Conservation (phyloP, 352 stramenopile genomes). For the Aphanomyces cochlioides region DNA sequence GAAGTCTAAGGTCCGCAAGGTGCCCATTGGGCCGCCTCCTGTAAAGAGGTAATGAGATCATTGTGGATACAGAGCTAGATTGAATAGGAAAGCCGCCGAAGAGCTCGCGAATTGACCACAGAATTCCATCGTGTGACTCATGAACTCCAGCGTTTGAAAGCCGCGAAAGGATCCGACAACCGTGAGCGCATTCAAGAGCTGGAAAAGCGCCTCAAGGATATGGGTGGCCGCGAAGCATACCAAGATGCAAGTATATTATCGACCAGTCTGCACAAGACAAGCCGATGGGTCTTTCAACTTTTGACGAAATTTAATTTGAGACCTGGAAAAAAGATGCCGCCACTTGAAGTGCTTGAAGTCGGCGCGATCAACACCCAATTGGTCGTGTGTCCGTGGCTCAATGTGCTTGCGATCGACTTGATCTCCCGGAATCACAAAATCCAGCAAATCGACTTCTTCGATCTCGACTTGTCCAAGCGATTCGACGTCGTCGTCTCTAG, state of each 20-base stretch:
- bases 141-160: conserved; percentile 58
- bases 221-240: conserved; percentile 90
- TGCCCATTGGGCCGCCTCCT: conserved; percentile 26
- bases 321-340: conserved; percentile 59
- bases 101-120: conserved; percentile 67
- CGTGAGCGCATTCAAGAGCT: conserved; percentile 47
- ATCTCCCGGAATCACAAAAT: conserved; percentile 88
- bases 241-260: conserved; percentile 92
- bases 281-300: conserved; percentile 92
- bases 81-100: conserved; percentile 37
- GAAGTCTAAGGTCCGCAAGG: conserved; percentile 29
- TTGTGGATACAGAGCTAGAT: not conserved
- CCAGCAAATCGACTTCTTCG: conserved; percentile 91
- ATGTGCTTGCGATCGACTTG: conserved; percentile 94
- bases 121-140: conserved; percentile 75
- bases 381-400: conserved; percentile 88
- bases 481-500: conserved; percentile 93
- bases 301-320: conserved; percentile 75
- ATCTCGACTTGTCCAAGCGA: conserved; percentile 50
- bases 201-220: conserved; percentile 67
- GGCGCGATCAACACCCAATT: conserved; percentile 96
- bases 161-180: conserved; percentile 36
- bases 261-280: conserved; percentile 93
- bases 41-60: conserved; percentile 21
- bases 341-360: conserved; percentile 72